Conservation (phyloP, 2,329 filamentous ascomycete genomes). For the Alternaria postmessia region DNA sequence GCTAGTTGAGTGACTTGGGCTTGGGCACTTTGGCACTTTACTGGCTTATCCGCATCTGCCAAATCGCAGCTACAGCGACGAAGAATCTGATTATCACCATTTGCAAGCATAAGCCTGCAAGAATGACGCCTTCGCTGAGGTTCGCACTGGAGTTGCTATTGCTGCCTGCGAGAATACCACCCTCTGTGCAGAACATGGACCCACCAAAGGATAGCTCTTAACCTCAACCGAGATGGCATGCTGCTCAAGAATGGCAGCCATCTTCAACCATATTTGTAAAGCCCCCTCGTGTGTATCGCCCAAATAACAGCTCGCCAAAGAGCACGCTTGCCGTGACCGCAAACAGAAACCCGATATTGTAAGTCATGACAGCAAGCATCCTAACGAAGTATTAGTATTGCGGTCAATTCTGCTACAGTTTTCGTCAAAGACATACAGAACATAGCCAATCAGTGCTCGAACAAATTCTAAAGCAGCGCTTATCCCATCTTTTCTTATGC, state of each 20-base stretch:
- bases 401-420: not conserved
- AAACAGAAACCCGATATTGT: slow-evolving; percentile 43
- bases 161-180: not conserved
- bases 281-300: slow-evolving; percentile 33
- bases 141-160: no score
- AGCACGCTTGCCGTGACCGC: slow-evolving; percentile 42
- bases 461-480: slow-evolving; percentile 34
- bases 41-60: no score
- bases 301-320: slow-evolving; percentile 39
- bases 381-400: slow-evolving; percentile 16
- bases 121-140: no score
- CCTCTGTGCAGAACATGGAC: not conserved
- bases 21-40: no score
- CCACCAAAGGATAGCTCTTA: not conserved
- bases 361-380: slow-evolving; percentile 47
- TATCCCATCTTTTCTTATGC: slow-evolving; percentile 27
- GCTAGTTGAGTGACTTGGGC: no score
- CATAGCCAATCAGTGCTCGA: slow-evolving; percentile 39
- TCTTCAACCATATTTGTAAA: slow-evolving; percentile 33
- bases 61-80: no score
- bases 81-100: no score
- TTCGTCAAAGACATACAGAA: slow-evolving; percentile 31
- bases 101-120: no score
- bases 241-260: slow-evolving; percentile 34
- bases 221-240: not conserved